Evolutionary conservation across 108 stramenopile genomes (phyloP).

Genomic region (Halocafeteria seosinensis): DNA sequence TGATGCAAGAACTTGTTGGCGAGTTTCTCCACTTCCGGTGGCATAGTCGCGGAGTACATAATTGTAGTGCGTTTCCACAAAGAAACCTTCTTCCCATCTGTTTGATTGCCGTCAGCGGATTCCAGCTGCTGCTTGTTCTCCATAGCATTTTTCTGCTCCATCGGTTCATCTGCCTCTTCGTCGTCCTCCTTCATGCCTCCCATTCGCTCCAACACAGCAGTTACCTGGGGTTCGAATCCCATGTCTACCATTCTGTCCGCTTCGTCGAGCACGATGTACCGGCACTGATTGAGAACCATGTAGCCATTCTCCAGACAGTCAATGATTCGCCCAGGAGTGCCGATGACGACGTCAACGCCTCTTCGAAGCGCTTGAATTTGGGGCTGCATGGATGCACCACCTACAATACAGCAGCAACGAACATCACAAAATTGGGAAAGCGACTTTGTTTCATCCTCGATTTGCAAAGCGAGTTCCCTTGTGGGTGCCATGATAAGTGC

Average conservation of each 20-base stretch:
- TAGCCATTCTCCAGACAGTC: slow-evolving; percentile 81
- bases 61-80: slow-evolving; percentile 65
- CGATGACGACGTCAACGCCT: slow-evolving; percentile 84
- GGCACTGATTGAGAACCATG: slow-evolving; percentile 83
- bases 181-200: slow-evolving; percentile 32
- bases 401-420: slow-evolving; percentile 50
- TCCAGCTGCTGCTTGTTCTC: neutral
- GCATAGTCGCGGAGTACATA: slow-evolving; percentile 96
- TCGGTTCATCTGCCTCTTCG: slow-evolving; percentile 37
- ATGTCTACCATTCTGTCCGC: slow-evolving; percentile 76
- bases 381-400: slow-evolving; percentile 67
- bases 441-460: slow-evolving; percentile 68
- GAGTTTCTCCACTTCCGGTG: slow-evolving; percentile 67
- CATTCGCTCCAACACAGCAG: slow-evolving; percentile 43
- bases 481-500: slow-evolving; percentile 85
- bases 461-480: slow-evolving; percentile 81
- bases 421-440: slow-evolving; percentile 22
- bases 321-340: slow-evolving; percentile 86
- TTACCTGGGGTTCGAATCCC: slow-evolving; percentile 80
- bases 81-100: slow-evolving; percentile 34
- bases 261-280: slow-evolving; percentile 84
- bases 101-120: neutral
- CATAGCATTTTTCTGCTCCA: slow-evolving; percentile 35
- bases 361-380: slow-evolving; percentile 64
- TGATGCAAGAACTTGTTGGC: slow-evolving; percentile 72